Conservation (phyloP, 768 basidiomycete genomes). For the Cystobasidium ongulense region DNA sequence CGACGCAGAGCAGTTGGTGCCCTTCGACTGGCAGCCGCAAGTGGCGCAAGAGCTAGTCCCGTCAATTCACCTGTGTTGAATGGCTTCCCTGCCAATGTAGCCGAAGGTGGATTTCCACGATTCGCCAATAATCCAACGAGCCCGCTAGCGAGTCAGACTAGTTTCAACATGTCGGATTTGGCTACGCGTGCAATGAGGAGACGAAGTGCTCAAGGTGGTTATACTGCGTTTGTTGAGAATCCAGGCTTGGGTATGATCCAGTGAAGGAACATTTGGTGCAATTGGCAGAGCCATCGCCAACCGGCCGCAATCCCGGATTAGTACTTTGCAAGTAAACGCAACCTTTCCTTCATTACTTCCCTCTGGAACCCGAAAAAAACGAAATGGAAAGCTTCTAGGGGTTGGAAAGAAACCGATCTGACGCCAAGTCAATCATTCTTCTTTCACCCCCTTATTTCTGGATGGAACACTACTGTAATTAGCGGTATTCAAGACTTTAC, state of each 20-base stretch:
- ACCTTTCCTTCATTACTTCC: no score
- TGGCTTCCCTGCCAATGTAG: background rate
- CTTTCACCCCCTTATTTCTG: no score
- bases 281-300: no score
- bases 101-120: background rate
- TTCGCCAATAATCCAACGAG: background rate
- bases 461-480: no score
- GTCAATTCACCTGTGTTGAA: background rate
- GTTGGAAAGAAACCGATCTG: no score
- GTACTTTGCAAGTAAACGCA: no score
- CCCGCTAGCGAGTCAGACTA: background rate
- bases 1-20: conserved; percentile 25
- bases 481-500: no score
- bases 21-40: conserved; percentile 9
- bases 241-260: background rate
- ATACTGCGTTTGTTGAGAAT: background rate
- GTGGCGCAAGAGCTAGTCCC: conserved; percentile 13
- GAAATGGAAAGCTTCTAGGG: no score
- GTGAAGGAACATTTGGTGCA: background rate
- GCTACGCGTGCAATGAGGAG: background rate
- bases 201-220: background rate
- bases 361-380: no score
- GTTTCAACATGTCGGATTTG: background rate
- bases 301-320: no score
- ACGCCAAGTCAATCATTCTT: no score